Conservation (phyloP, 1,284 basidiomycete genomes). For the Polyporus tsugae region DNA sequence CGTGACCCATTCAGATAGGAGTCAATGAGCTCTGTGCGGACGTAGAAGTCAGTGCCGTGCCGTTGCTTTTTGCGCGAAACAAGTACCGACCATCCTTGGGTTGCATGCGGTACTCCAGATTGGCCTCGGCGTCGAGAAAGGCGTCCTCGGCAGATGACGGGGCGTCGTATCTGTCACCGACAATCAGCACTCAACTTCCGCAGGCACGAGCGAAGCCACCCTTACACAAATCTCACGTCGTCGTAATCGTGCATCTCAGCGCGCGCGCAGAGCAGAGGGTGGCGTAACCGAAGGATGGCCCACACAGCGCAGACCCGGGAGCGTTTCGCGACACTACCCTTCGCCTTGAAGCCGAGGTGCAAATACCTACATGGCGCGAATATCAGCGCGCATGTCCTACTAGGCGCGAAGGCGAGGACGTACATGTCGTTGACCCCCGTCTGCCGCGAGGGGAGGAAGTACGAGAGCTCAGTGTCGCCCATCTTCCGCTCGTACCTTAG, state of each 20-base stretch:
- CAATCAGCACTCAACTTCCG: constrained; percentile 11
- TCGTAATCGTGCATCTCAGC: constrained; percentile 70
- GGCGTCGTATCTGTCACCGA: constrained; percentile 52
- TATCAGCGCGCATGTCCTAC: constrained; percentile 1
- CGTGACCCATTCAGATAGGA: constrained; percentile 78
- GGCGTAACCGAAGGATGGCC: constrained; percentile 71
- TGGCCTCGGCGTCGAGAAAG: constrained; percentile 55
- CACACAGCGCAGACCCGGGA: constrained; percentile 66
- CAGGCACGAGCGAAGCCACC: constrained; percentile 19
- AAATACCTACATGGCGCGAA: constrained; percentile 60
- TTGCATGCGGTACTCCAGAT: constrained; percentile 59
- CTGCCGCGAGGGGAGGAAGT: constrained; percentile 76
- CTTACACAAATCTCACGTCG: constrained; percentile 72
- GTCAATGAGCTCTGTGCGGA: constrained; percentile 62
- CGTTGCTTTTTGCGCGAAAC: background rate
- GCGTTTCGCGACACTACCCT: constrained; percentile 49
- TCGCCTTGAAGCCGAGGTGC: constrained; percentile 70
- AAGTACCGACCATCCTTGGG: constrained; percentile 58
- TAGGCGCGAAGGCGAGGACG: constrained; percentile 1
- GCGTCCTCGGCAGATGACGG: constrained; percentile 56
- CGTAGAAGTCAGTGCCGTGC: background rate
- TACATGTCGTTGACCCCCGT: constrained; percentile 87
- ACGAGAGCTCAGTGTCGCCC: constrained; percentile 74
- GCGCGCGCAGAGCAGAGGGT: constrained; percentile 71
- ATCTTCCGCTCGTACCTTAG: constrained; percentile 53